Base-by-base conservation (phyloP, 306 rosid species). In the Castanospermum australe region DNA sequence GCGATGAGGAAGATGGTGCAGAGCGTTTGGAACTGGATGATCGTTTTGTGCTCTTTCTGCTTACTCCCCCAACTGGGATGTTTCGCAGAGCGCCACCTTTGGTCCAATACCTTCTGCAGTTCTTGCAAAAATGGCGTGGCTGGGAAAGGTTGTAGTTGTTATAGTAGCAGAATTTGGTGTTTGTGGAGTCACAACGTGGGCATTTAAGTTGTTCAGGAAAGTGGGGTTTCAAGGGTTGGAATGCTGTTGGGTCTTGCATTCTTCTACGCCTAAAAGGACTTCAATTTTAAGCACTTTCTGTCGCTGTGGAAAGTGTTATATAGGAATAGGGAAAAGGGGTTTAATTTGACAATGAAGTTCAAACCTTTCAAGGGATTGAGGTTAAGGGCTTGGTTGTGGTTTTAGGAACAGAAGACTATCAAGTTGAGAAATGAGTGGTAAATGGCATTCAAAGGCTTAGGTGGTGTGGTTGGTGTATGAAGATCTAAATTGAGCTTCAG, bases 131-230 rank as follows among this genome's bases (percentile, higher is more conserved):
- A 77, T 94, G 93, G 56, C 97, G 97, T 0, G 98, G 97, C 91
- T 94, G 98, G 0, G 97, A 90, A 73, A 94, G 97, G 66, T 94
- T 94, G 85, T 94, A 94, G 87, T 94, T 94, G 86, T 94, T 94
- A 91, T 92, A 94, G 92, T 94, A 94, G 76, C 98, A 94, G 83
- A 94, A 92, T 51, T 94, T 92, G 73, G 98, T 94, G 93, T 94
- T 90, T 1, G 69, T 20, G 38, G 97, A 94, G 0, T 92, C 97
- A 75, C 98, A 94, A 8, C 97, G 88, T 1, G 97, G 97, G 38
- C 98, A 94, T 75, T 92, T 90, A 38, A 92, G 90, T 55, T 86
- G 94, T 70, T 89, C 97, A 0, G 97, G 94, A 64, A 89, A 94
- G 2, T 88, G 89, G 41, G 96, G 87, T 44, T 92, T 83, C 44